phyloP scores from a whole-genome alignment of 257 asterid genomes.

The Verbena officinalis region DNA sequence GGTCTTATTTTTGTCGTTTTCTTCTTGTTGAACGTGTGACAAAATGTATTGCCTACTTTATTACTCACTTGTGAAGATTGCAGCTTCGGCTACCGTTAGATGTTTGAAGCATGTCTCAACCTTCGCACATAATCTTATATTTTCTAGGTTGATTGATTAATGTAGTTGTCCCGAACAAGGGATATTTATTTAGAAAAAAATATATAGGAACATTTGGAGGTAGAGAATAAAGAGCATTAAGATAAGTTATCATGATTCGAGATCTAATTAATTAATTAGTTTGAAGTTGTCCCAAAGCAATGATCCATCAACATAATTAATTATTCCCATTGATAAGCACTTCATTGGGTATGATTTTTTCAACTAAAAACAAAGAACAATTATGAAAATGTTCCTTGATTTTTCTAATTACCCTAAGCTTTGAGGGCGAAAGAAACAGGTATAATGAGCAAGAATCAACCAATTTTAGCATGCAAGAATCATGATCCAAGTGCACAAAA shows the following conservation, averaged over 20 bases:
- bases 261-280: background rate
- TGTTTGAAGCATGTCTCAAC: too few relatives aligned
- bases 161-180: too few relatives aligned
- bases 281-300: background rate
- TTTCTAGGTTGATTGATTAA: too few relatives aligned
- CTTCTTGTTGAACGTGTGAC: too few relatives aligned
- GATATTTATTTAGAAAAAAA: background rate
- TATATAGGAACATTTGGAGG: too few relatives aligned
- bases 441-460: background rate
- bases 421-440: background rate
- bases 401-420: too few relatives aligned
- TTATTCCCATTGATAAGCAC: background rate
- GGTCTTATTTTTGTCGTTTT: too few relatives aligned
- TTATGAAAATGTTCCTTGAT: background rate
- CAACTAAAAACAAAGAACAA: background rate
- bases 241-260: constrained; percentile 2
- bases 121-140: too few relatives aligned
- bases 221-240: background rate
- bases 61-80: too few relatives aligned
- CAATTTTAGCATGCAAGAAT: constrained; percentile 17
- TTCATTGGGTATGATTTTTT: background rate
- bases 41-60: too few relatives aligned
- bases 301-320: background rate
- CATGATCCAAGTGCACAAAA: constrained; percentile 1
- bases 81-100: too few relatives aligned